Evolutionary conservation across 257 asterid genomes (phyloP).

Genomic region (Solanum lignicaule): DNA sequence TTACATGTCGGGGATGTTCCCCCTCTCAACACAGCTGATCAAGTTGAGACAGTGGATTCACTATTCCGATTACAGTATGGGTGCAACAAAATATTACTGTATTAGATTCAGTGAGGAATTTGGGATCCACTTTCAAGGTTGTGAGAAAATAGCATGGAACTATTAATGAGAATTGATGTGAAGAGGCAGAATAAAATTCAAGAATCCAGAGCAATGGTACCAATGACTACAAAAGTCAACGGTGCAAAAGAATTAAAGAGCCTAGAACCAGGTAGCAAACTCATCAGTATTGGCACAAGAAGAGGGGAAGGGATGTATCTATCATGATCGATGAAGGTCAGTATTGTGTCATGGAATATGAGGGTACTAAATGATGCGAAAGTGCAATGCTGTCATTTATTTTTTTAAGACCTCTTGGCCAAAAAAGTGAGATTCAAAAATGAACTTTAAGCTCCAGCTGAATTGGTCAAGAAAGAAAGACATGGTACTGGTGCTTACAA

Average conservation of each 20-base stretch:
- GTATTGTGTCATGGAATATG: neutral
- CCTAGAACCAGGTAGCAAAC: neutral
- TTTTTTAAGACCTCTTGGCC: conserved; percentile 8
- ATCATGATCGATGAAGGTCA: neutral
- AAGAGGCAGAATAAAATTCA: no score
- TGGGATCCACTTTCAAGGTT: no score
- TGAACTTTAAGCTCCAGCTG: conserved; percentile 5
- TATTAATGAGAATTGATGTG: no score
- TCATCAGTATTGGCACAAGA: neutral
- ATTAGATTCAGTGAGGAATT: no score
- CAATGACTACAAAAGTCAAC: neutral
- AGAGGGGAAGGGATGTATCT: neutral
- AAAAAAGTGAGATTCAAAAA: conserved; percentile 34
- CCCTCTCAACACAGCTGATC: no score
- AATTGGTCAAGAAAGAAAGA: neutral
- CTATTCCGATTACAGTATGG: no score
- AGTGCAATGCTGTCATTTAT: conserved; percentile 33
- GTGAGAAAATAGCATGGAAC: no score
- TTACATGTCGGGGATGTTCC: no score
- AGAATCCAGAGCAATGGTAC: neutral
- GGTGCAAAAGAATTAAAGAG: neutral
- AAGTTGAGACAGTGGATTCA: no score
- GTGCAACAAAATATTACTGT: no score
- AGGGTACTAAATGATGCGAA: conserved; percentile 6
- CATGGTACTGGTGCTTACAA: neutral